Base-by-base conservation (phyloP, 2,329 filamentous ascomycete genomes). In the Cladosporium austrohemisphaericum region DNA sequence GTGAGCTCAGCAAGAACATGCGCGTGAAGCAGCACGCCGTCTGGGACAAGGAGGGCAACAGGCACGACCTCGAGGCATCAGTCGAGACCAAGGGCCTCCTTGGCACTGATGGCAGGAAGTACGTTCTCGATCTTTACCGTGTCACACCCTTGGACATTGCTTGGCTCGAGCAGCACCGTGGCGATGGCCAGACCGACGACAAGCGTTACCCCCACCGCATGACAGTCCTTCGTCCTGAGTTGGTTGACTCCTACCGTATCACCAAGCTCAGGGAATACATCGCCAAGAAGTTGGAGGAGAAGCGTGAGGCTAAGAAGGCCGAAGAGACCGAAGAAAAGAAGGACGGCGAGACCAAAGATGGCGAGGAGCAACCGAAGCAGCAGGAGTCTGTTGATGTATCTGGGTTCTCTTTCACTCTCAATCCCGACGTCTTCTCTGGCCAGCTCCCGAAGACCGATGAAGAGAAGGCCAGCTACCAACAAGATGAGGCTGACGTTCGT, bases 1-100 rank as follows among this genome's bases (percentile, higher is more conserved):
- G 88, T 65, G 90, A 94, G 73, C 79, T 98, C 25, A 96, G 92
- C 35, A 90, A 92, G 71, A 82, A 89, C 2, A 79, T 97, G 62
- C 87, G 86, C 58, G 87, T 96, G 52, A 97, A 97, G 79, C 86
- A 86, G 71, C 93, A 98, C 67, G 77, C 90, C 36, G 94, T 98
- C 3, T 98, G 93, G 93, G 93, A 98, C 70, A 97, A 97, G 77
- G 88, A 95, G 60, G 83, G 84, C 58, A 86, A 90, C 70, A 83
- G 86, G 54, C 90, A 95, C 62, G 89, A 96, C 54, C 77, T 98
- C 3, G 92, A 97, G 69, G 89, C 88, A 32, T 97, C 91, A 62
- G 91, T 98, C 11, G 93, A 98, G 71, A 98, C 93, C 46, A 98
- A 98, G 75, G 93, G 93, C 46, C 76, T 98, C n/a, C 77, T 98